These are phyloP conservation scores for Geranium rotundifolium DNA, from an alignment of 345 rosid genomes.

Conservation along the genomic window DNA sequence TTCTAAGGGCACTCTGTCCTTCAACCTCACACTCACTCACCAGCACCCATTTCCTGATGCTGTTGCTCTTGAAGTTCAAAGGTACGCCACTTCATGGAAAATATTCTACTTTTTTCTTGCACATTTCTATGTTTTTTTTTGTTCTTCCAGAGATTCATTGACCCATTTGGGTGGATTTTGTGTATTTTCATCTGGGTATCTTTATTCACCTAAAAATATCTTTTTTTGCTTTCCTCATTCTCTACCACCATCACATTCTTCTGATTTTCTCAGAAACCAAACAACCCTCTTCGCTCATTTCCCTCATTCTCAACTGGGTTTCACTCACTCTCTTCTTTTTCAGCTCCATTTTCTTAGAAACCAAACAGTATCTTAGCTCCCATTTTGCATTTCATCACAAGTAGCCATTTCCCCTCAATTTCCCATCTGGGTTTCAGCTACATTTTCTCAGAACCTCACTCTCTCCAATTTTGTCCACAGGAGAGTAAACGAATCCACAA, in stretches of 20 bases:
- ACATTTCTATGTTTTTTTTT: conserved; percentile 2
- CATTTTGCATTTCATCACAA: no score
- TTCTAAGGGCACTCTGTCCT: conserved; percentile 4
- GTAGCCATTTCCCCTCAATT: background rate
- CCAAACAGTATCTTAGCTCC: background rate
- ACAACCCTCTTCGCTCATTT: conserved; percentile 1
- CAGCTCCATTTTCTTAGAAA: background rate
- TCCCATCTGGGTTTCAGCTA: no score
- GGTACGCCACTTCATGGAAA: conserved; percentile 15
- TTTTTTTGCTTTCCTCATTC: no score
- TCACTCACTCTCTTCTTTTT: background rate
- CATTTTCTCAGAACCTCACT: background rate
- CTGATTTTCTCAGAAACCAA: background rate
- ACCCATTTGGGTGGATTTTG: no score
- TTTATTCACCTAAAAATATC: no score
- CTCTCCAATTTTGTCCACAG: conserved; percentile 13
- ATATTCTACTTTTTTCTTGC: conserved; percentile 1
- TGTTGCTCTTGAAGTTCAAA: conserved; percentile 36
- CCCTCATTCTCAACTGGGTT: background rate
- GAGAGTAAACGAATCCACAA: conserved; percentile 31
- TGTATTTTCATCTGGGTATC: no score
- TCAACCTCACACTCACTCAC: conserved; percentile 41
- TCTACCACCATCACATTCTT: no score
- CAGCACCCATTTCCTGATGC: conserved; percentile 55
- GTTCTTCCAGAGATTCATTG: no score